Conservation (phyloP, 1,139 yeast species). For the Yamadazyma songkhlaensis region DNA sequence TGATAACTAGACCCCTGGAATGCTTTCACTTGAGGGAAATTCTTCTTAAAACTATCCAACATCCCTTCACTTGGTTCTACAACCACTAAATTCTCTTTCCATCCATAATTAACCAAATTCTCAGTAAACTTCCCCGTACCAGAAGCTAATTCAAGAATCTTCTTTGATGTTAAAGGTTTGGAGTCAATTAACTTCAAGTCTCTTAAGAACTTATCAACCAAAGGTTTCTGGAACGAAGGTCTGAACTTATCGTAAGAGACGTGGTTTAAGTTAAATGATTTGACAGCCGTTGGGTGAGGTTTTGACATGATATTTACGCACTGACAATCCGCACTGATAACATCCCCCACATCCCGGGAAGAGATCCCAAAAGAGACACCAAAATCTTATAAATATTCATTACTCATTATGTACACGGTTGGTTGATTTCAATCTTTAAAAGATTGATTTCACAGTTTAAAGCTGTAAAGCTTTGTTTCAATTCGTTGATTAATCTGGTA, state of each 20-base stretch:
- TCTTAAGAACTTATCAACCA: conserved; percentile 46
- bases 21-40: conserved; percentile 46
- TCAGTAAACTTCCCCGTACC: conserved; percentile 69
- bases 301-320: conserved; percentile 1
- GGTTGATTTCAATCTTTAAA: conserved; percentile 9
- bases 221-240: conserved; percentile 49
- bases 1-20: conserved; percentile 45
- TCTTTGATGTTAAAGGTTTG: conserved; percentile 20
- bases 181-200: conserved; percentile 29
- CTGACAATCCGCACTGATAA: background rate
- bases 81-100: conserved; percentile 35
- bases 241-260: conserved; percentile 51
- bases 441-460: conserved; percentile 20
- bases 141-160: conserved; percentile 55
- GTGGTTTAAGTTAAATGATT: conserved; percentile 55
- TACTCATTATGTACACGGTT: conserved; percentile 10
- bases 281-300: conserved; percentile 35
- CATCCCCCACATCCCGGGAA: too few species aligned
- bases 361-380: background rate
- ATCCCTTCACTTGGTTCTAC: conserved; percentile 64
- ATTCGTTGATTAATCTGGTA: conserved; percentile 15
- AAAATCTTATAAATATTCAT: conserved; percentile 8
- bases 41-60: conserved; percentile 45
- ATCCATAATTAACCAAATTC: conserved; percentile 41
- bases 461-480: conserved; percentile 16